Evolutionary conservation across 768 basidiomycete genomes (phyloP), one percentile per base, ranked within the genome.

Genomic region (Inosperma sp.): DNA sequence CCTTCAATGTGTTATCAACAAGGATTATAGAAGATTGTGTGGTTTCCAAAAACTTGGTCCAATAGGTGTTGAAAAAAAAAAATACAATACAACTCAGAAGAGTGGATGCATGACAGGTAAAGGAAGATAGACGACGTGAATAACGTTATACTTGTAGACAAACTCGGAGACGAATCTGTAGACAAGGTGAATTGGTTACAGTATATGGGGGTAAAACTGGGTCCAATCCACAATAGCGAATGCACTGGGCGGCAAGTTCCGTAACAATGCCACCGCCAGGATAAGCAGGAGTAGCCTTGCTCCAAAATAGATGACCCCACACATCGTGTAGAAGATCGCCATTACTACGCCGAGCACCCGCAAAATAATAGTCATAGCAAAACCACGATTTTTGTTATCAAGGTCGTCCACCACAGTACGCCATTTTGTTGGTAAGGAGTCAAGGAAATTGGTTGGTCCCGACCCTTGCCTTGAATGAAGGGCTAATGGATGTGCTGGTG

Each of bases 181-280:
- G n/a, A n/a, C n/a, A n/a, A n/a, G n/a, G n/a, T n/a, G n/a, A n/a
- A n/a, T n/a, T n/a, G n/a, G n/a, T n/a, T n/a, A n/a, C n/a, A n/a
- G n/a, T n/a, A n/a, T n/a, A n/a, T n/a, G n/a, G n/a, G 17, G 52
- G 41, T 19, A 30, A 40, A 25, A 40, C 52, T 37, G 6, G 6
- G n/a, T 17, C 36, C 36, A 37, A 16, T 37, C 22, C 7, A 37
- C 10, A 21, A 5, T 3, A 21, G 22, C 17, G 36, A 37, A n/a
- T 21, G 17, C 36, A 37, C 17, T 17, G 36, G 36, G 36, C 36
- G 36, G n/a, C 36, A 37, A 4, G 36, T 37, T 19, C 36, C 36
- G 17, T 37, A 37, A 37, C 22, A 17, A 21, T 21, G 36, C 36
- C 36, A 37, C 7, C 36, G 30, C 30, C n/a, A 31, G 30, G 8